These are phyloP conservation scores for Amphichorda felina DNA, from an alignment of 2,329 filamentous ascomycete species.

Conservation along the genomic window DNA sequence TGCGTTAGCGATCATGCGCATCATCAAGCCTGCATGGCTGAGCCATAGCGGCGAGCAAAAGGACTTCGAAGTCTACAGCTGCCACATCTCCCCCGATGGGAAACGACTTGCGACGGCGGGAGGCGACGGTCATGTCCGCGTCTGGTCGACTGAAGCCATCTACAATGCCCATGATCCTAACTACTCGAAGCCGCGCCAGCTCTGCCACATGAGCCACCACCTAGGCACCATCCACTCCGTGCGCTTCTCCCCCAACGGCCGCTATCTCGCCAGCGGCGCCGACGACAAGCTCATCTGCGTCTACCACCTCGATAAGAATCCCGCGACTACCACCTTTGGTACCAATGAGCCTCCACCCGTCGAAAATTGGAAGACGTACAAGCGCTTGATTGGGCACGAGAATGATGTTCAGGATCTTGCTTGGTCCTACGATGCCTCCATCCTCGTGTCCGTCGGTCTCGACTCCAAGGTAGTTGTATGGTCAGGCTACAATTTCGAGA, in stretches of 20 bases:
- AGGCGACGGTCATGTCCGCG: slow-evolving; percentile 92
- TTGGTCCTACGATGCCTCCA: slow-evolving; percentile 93
- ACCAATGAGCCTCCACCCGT: slow-evolving; percentile 83
- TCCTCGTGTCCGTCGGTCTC: slow-evolving; percentile 87
- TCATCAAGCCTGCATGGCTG: slow-evolving; percentile 93
- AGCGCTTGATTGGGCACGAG: slow-evolving; percentile 88
- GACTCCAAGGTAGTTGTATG: slow-evolving; percentile 98
- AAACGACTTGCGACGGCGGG: slow-evolving; percentile 85
- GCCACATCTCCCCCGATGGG: slow-evolving; percentile 91
- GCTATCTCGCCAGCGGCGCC: slow-evolving; percentile 90
- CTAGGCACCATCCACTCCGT: slow-evolving; percentile 96
- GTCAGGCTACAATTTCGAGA: slow-evolving; percentile 97
- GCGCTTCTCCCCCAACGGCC: slow-evolving; percentile 88
- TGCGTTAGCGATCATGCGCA: slow-evolving; percentile 44
- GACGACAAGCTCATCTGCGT: slow-evolving; percentile 99
- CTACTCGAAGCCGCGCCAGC: slow-evolving; percentile 73
- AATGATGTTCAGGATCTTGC: slow-evolving; percentile 97
- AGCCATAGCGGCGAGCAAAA: slow-evolving; percentile 96
- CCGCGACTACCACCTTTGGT: slow-evolving; percentile 73
- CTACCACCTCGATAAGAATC: slow-evolving; percentile 78
- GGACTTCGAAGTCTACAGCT: slow-evolving; percentile 97
- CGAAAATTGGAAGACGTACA: slow-evolving; percentile 96
- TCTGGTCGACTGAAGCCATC: slow-evolving; percentile 95
- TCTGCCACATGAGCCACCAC: slow-evolving; percentile 97
- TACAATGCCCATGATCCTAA: slow-evolving; percentile 63